Percentiles rank a stretch among this genome's conserved stretches.
These are phyloP conservation scores for Endocarpon pusillum DNA, from an alignment of 495 filamentous ascomycete genomes.

Conservation along the genomic window DNA sequence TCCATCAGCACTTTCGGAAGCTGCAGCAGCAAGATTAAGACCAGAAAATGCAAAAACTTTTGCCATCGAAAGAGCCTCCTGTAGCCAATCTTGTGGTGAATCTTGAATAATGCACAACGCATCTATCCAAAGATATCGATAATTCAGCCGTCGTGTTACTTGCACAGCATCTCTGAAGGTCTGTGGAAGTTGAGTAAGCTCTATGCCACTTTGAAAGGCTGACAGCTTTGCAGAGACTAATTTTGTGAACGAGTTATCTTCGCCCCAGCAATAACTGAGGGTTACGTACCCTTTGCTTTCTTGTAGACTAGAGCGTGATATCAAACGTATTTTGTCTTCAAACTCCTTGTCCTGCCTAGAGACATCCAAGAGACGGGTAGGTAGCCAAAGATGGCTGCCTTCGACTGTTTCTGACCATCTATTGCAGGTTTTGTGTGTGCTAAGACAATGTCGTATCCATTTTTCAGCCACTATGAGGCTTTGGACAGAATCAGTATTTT, in stretches of 20 bases:
- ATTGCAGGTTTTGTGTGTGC: too few species aligned
- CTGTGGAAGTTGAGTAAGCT: conserved; percentile 5
- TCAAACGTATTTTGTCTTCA: too few species aligned
- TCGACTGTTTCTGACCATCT: too few species aligned
- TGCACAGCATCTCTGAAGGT: conserved; percentile 12
- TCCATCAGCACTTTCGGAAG: background rate
- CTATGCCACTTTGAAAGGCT: background rate
- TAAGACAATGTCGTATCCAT: too few species aligned
- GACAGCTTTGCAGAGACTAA: background rate
- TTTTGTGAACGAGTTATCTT: background rate
- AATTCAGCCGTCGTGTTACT: conserved; percentile 6
- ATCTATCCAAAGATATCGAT: conserved; percentile 12
- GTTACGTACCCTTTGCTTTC: too few species aligned
- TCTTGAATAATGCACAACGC: conserved; percentile 13
- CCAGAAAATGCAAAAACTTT: background rate
- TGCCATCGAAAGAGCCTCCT: background rate
- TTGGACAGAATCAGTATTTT: too few species aligned
- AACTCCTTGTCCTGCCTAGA: too few species aligned
- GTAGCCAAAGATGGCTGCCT: too few species aligned
- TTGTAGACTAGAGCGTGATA: too few species aligned
- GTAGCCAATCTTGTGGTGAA: conserved; percentile 1
- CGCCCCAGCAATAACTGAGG: background rate
- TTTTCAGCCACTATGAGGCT: too few species aligned
- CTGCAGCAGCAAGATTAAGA: background rate
- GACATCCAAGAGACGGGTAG: too few species aligned